These are phyloP conservation scores for Bolboschoenus planiculmis DNA, from an alignment of 176 grass and related monocot species.

Conservation along the genomic window DNA sequence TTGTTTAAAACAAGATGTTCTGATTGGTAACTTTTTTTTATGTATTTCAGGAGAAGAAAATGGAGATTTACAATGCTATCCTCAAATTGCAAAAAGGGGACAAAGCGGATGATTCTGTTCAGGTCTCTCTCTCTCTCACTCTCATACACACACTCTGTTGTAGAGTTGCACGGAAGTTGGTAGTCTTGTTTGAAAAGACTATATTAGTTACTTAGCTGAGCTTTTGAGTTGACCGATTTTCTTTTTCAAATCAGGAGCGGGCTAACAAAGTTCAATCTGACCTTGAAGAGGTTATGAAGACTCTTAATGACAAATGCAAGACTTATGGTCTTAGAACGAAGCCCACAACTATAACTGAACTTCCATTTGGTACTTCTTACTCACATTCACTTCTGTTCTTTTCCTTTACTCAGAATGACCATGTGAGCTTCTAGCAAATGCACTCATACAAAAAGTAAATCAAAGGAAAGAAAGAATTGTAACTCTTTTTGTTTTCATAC, in stretches of 20 bases:
- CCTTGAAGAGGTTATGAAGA: constrained; percentile 70
- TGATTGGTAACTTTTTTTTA: constrained; percentile 24
- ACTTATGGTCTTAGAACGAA: constrained; percentile 92
- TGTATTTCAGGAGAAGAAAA: constrained; percentile 69
- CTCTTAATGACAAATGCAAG: constrained; percentile 90
- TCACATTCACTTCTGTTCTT: constrained; percentile 17
- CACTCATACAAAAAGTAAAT: neutral
- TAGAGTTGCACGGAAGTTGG: neutral
- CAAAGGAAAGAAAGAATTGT: neutral
- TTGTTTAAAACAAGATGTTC: neutral
- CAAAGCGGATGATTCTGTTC: constrained; percentile 51
- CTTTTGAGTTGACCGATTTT: constrained; percentile 5
- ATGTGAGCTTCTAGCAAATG: neutral
- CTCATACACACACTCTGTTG: neutral
- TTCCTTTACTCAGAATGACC: constrained; percentile 4
- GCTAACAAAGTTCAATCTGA: constrained; percentile 80
- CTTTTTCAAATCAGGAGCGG: constrained; percentile 41
- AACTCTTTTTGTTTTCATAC: constrained; percentile 13
- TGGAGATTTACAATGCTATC: constrained; percentile 88
- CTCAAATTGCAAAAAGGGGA: constrained; percentile 85
- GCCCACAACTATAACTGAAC: constrained; percentile 83
- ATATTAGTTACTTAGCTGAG: neutral
- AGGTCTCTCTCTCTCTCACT: constrained; percentile 43
- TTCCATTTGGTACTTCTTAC: constrained; percentile 84
- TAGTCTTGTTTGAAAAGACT: neutral